Evolutionary conservation across 805 yeast genomes (phyloP).

Genomic region (Lipomyces japonicus): DNA sequence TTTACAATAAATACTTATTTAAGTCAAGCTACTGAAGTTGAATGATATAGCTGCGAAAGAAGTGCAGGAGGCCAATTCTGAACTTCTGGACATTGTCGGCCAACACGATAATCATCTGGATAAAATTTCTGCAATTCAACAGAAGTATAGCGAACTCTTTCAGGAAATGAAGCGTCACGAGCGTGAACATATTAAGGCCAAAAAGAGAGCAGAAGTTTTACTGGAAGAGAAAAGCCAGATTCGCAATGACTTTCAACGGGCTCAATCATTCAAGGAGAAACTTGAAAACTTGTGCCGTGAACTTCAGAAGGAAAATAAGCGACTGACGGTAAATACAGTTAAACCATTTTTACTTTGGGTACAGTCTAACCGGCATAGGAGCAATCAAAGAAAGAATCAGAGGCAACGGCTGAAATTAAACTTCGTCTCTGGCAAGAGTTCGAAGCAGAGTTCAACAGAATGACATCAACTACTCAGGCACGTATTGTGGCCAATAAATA

Average conservation of each 20-base stretch:
- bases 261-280: constrained; percentile 8
- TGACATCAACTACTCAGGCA: too few relatives aligned
- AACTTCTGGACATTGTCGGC: constrained; percentile 9
- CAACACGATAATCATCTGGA: constrained; percentile 17
- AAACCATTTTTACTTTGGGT: background rate
- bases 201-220: constrained; percentile 13
- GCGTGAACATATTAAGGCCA: constrained; percentile 21
- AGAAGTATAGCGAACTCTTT: constrained; percentile 21
- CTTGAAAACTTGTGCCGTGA: constrained; percentile 23
- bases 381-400: background rate
- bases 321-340: constrained; percentile 7
- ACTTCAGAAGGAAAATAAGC: constrained; percentile 23
- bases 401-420: too few relatives aligned
- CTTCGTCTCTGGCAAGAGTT: too few relatives aligned
- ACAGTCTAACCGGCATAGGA: too few relatives aligned
- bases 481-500: too few relatives aligned
- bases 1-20: background rate
- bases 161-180: constrained; percentile 25
- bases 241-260: constrained; percentile 11
- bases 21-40: background rate
- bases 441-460: too few relatives aligned
- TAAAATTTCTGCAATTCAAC: constrained; percentile 23
- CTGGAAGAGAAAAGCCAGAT: constrained; percentile 10
- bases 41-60: background rate
- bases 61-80: constrained; percentile 3